phyloP scores from a whole-genome alignment of 176 grass and related monocot genomes.

The Bonia amplexicaulis region DNA sequence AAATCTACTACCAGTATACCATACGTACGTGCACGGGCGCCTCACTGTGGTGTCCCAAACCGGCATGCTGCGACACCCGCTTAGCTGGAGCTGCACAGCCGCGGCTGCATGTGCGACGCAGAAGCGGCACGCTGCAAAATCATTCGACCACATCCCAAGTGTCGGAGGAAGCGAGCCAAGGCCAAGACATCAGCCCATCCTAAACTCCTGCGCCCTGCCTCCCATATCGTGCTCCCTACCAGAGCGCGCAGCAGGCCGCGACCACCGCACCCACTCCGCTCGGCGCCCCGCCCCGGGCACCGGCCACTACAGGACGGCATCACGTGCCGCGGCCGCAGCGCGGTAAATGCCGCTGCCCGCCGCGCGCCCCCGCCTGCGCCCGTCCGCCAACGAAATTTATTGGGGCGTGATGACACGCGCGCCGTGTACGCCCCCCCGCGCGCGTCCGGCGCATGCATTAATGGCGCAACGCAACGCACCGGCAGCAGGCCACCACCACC shows the following conservation, averaged over 20 bases:
- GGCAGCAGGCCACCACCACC: background rate
- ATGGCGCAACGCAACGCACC: background rate
- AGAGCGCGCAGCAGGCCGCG: background rate
- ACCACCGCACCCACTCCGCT: background rate
- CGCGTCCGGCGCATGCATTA: background rate
- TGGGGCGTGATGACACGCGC: background rate
- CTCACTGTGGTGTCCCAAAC: background rate
- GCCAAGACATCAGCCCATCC: background rate
- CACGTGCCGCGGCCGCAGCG: slow-evolving; percentile 27
- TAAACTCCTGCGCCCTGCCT: background rate
- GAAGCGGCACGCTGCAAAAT: background rate
- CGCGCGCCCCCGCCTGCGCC: background rate
- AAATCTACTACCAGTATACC: background rate
- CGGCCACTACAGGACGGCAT: slow-evolving; percentile 10
- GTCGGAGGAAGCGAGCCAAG: background rate
- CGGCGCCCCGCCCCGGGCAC: background rate
- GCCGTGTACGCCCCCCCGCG: background rate
- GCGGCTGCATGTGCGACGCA: background rate
- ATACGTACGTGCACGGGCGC: background rate
- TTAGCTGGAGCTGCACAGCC: background rate
- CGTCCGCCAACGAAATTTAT: background rate
- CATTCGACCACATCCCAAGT: background rate
- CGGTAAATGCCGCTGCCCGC: slow-evolving; percentile 18
- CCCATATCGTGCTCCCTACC: background rate
- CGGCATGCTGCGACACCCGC: background rate